Conservation (phyloP, 169 alveolate species). For the Ichthyophthirius multifiliis region DNA sequence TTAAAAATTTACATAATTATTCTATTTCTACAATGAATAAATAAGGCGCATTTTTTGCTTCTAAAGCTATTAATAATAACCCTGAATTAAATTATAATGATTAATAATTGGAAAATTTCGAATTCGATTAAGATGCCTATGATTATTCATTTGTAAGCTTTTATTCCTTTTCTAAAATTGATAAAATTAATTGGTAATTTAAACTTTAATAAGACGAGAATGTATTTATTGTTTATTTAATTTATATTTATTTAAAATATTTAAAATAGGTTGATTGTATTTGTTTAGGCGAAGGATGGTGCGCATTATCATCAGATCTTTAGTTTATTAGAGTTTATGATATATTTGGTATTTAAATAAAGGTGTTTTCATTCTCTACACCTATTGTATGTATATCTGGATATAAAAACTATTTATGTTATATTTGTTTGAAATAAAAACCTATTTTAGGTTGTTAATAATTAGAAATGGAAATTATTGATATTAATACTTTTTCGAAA, state of each 20-base stretch:
- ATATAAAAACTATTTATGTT: constrained; percentile 9
- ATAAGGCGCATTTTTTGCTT: neutral
- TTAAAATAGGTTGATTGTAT: constrained; percentile 7
- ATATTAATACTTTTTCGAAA: neutral
- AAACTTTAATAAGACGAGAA: neutral
- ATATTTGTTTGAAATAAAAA: constrained; percentile 8
- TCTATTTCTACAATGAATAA: neutral
- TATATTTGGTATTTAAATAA: constrained; percentile 9
- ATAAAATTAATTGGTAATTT: neutral
- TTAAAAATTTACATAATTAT: neutral
- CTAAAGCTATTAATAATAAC: neutral
- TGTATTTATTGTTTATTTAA: neutral
- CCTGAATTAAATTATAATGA: neutral
- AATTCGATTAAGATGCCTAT: neutral
- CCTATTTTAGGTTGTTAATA: constrained; percentile 17
- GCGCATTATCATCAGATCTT: constrained; percentile 25
- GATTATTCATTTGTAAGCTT: neutral
- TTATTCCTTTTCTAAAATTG: neutral
- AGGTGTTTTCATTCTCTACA: neutral
- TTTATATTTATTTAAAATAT: neutral
- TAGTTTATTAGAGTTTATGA: constrained; percentile 18
- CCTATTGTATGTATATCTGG: constrained; percentile 30
- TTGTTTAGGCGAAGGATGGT: constrained; percentile 34
- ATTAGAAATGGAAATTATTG: constrained; percentile 18
- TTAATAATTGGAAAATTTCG: neutral